Percentiles rank a stretch among this genome's conserved stretches.
Conservation (phyloP, 352 stramenopile genomes). For the Pythium rhizo-oryzae region DNA sequence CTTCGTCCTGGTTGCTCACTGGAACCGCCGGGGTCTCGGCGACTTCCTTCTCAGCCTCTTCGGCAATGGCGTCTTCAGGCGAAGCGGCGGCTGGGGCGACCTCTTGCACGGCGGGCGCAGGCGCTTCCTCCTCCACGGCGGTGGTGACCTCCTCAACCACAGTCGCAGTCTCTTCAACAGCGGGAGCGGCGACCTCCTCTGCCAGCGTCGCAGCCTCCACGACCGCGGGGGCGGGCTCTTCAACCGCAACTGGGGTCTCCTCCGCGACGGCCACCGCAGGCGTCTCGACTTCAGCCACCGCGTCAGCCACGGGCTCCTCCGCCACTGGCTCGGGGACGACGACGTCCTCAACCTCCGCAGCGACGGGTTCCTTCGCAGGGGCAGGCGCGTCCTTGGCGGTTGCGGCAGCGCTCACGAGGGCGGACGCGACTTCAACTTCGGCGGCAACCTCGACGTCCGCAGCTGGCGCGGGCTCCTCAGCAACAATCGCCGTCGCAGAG, state of each 20-base stretch:
- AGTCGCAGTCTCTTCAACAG: slow-evolving; percentile 8
- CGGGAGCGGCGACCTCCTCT: slow-evolving; percentile 11
- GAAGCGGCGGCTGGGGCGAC: background rate
- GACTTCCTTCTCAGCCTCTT: slow-evolving; percentile 15
- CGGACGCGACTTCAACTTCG: background rate
- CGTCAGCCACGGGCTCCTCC: background rate
- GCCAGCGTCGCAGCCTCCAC: background rate
- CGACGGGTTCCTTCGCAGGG: background rate
- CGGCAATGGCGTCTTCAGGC: background rate
- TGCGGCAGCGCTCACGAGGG: background rate
- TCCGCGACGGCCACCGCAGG: background rate
- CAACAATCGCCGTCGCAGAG: no score
- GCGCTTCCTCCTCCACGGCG: background rate
- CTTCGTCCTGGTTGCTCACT: slow-evolving; percentile 10
- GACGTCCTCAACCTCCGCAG: background rate
- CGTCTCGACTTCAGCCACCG: background rate
- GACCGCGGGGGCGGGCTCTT: background rate
- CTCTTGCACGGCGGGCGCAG: background rate
- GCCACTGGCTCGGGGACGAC: slow-evolving; percentile 10
- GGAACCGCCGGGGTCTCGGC: no score
- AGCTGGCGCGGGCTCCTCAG: no score
- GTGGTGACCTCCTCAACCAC: slow-evolving; percentile 21
- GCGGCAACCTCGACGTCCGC: background rate
- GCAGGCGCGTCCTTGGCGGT: background rate
- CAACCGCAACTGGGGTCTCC: background rate